Conservation (phyloP, 2,329 filamentous ascomycete genomes). For the Trichoderma gracile region DNA sequence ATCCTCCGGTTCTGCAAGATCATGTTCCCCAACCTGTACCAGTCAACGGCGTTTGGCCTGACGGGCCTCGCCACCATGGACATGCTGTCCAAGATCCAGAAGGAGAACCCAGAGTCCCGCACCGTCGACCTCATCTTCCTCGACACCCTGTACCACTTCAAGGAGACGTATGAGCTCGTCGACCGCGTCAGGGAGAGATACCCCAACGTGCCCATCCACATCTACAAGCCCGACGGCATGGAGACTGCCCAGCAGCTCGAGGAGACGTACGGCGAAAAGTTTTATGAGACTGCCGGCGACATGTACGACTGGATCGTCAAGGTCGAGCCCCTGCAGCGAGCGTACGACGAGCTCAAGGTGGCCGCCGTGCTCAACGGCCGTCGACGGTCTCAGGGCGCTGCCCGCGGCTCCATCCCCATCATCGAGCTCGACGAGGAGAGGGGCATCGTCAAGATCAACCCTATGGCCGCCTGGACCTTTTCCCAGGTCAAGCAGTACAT, state of each 20-base stretch:
- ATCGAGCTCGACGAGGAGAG: constrained; percentile 87
- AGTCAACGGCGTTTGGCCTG: constrained; percentile 80
- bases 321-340: constrained; percentile 91
- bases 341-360: constrained; percentile 84
- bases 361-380: constrained; percentile 91
- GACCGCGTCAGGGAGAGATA: constrained; percentile 76
- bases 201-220: constrained; percentile 76
- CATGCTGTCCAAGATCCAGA: constrained; percentile 76
- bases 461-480: constrained; percentile 92
- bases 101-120: constrained; percentile 60
- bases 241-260: constrained; percentile 77
- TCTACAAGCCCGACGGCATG: constrained; percentile 82
- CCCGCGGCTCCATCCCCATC: constrained; percentile 85
- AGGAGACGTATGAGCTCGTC: constrained; percentile 72
- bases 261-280: constrained; percentile 72
- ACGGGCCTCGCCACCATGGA: constrained; percentile 81
- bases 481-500: constrained; percentile 86
- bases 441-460: constrained; percentile 96
- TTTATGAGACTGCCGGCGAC: constrained; percentile 85
- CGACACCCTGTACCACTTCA: constrained; percentile 80
- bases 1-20: constrained; percentile 90
- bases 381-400: constrained; percentile 86
- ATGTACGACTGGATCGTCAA: constrained; percentile 97
- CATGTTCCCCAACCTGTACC: constrained; percentile 85
- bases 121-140: constrained; percentile 73